Conservation (phyloP, 2,329 filamentous ascomycete species). For the Mariannaea elegans region DNA sequence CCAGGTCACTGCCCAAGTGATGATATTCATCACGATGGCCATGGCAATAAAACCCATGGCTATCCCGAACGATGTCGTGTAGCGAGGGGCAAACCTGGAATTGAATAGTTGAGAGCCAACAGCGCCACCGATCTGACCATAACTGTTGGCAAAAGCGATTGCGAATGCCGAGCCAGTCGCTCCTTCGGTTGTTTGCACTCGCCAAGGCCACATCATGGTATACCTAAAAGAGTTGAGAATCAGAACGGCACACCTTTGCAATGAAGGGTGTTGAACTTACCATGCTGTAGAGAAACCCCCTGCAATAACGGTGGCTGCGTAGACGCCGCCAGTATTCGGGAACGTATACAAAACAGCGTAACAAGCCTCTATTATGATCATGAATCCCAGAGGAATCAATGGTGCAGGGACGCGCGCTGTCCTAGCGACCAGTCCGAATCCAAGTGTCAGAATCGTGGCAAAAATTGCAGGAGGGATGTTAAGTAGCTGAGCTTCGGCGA, state of each 20-base stretch:
- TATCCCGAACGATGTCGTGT: slow-evolving; percentile 9
- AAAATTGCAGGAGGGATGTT: slow-evolving; percentile 57
- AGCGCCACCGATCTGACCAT: slow-evolving; percentile 25
- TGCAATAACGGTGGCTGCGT: slow-evolving; percentile 56
- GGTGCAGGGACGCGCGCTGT: slow-evolving; percentile 53
- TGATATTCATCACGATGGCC: slow-evolving; percentile 6
- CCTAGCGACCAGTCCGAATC: slow-evolving; percentile 53
- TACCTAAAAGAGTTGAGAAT: no score
- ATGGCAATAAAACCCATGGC: slow-evolving; percentile 9
- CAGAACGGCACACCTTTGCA: no score
- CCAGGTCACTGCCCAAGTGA: slow-evolving; percentile 10
- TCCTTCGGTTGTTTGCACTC: slow-evolving; percentile 23
- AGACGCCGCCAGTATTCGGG: slow-evolving; percentile 55
- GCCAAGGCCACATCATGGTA: slow-evolving; percentile 55
- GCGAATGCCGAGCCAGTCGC: slow-evolving; percentile 25
- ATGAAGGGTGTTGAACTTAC: slow-evolving; percentile 44
- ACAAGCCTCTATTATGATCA: slow-evolving; percentile 53
- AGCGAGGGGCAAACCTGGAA: slow-evolving; percentile 2
- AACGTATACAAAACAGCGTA: slow-evolving; percentile 57
- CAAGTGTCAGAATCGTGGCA: slow-evolving; percentile 52
- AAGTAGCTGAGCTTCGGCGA: slow-evolving; percentile 57
- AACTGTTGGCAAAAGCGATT: slow-evolving; percentile 25
- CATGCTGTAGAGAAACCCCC: slow-evolving; percentile 53
- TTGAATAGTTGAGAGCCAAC: slow-evolving; percentile 24
- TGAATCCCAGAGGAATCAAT: slow-evolving; percentile 53